Evolutionary conservation across 805 yeast species (phyloP).

Genomic region (Nakazawaea ernobii): DNA sequence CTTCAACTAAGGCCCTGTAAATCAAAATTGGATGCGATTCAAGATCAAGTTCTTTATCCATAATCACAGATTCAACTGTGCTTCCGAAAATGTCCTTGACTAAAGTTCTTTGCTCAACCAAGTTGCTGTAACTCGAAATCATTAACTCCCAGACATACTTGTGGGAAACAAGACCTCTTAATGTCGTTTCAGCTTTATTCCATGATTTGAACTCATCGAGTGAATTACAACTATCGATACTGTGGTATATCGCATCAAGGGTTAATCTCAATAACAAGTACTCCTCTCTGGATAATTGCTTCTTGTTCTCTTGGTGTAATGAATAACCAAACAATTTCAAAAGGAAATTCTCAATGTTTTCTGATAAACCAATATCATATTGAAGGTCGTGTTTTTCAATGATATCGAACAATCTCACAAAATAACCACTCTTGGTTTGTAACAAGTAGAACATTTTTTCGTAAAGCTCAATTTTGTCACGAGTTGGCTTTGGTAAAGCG

Average conservation of each 20-base stretch:
- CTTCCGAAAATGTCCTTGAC: conserved; percentile 36
- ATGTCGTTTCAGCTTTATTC: conserved; percentile 17
- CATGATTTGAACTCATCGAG: conserved; percentile 19
- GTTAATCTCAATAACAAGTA: conserved; percentile 57
- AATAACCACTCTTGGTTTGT: conserved; percentile 77
- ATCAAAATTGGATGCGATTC: conserved; percentile 77
- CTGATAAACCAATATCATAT: conserved; percentile 19
- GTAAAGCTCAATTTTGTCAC: conserved; percentile 56
- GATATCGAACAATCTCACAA: conserved; percentile 45
- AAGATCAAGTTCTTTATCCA: conserved; percentile 51
- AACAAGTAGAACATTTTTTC: conserved; percentile 76
- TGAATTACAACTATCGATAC: conserved; percentile 24
- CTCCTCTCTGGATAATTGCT: conserved; percentile 60
- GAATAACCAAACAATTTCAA: conserved; percentile 27
- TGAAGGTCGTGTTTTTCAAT: conserved; percentile 19
- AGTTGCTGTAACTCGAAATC: conserved; percentile 37
- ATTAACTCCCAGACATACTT: conserved; percentile 38
- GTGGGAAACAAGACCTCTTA: conserved; percentile 6
- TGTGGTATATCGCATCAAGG: conserved; percentile 37
- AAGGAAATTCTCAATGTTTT: conserved; percentile 29
- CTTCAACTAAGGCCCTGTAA: conserved; percentile 33
- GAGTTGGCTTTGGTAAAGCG: conserved; percentile 31
- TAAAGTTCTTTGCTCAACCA: conserved; percentile 42
- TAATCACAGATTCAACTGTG: conserved; percentile 31
- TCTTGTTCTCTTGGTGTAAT: conserved; percentile 12